These are phyloP conservation scores for Globisporangium paddicum DNA, from an alignment of 352 stramenopile genomes.

Conservation along the genomic window DNA sequence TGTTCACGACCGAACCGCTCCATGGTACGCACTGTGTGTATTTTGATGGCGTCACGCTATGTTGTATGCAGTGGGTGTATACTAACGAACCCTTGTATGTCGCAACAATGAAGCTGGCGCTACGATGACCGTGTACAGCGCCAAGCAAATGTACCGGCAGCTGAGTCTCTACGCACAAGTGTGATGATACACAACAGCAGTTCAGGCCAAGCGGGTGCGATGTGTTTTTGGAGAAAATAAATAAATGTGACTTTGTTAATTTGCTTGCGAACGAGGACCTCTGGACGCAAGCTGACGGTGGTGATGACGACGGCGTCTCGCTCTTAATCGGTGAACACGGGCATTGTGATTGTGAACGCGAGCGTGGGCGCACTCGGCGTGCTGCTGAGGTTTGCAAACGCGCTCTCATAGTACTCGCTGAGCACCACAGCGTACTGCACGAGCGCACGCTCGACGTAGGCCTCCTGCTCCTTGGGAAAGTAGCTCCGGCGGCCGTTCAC, in stretches of 20 bases:
- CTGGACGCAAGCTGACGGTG: not conserved
- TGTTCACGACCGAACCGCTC: conserved; percentile 69
- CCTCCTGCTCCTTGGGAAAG: conserved; percentile 57
- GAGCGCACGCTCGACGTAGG: conserved; percentile 67
- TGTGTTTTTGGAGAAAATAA: conserved; percentile 4
- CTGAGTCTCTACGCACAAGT: conserved; percentile 73
- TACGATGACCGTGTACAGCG: conserved; percentile 70
- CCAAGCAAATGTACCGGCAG: conserved; percentile 71
- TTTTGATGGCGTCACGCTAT: not conserved
- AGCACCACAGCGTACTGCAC: conserved; percentile 78
- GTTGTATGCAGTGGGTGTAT: too few relatives aligned
- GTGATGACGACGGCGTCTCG: not conserved
- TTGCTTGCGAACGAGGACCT: not conserved
- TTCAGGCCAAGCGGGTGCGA: not conserved
- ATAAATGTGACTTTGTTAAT: conserved; percentile 2
- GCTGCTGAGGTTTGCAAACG: conserved; percentile 43
- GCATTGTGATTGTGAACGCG: conserved; percentile 77
- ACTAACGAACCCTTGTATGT: not conserved
- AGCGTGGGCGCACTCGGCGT: conserved; percentile 60
- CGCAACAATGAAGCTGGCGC: conserved; percentile 33
- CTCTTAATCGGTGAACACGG: conserved; percentile 57
- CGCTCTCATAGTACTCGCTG: conserved; percentile 77
- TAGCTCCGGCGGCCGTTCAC: conserved; percentile 36
- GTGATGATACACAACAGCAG: conserved; percentile 15
- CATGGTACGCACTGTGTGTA: conserved; percentile 26